These are phyloP conservation scores for Mycena epipterygia DNA, from an alignment of 768 basidiomycete genomes.

Conservation along the genomic window DNA sequence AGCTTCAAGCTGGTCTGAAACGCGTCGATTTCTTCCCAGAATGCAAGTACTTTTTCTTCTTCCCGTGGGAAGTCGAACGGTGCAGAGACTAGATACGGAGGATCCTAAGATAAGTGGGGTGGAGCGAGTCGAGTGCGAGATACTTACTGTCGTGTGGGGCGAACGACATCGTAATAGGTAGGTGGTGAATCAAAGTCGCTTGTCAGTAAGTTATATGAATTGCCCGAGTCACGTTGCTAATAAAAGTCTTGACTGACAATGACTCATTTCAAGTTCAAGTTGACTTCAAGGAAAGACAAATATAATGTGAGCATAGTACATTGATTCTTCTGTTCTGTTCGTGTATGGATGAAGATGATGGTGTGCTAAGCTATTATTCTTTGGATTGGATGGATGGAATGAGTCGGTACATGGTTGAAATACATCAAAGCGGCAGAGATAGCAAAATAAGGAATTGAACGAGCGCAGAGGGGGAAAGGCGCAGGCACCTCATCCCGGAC, in stretches of 20 bases:
- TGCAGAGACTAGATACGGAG: constrained; percentile 67
- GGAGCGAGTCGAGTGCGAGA: constrained; percentile 16
- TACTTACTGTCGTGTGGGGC: constrained; percentile 79
- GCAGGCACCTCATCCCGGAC: not conserved
- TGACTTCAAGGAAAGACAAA: not conserved
- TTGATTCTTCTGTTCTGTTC: constrained; percentile 21
- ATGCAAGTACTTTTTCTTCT: constrained; percentile 90
- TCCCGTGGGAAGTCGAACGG: constrained; percentile 89
- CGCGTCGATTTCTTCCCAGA: constrained; percentile 97
- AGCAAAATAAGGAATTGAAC: constrained; percentile 29
- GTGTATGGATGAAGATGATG: constrained; percentile 26
- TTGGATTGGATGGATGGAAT: constrained; percentile 19
- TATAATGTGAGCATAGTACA: constrained; percentile 17
- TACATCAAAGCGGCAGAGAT: constrained; percentile 34
- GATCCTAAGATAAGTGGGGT: constrained; percentile 30
- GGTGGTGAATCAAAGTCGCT: constrained; percentile 15
- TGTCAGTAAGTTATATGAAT: constrained; percentile 8
- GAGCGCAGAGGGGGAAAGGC: no score
- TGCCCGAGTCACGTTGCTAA: constrained; percentile 15
- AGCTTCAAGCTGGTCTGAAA: constrained; percentile 95
- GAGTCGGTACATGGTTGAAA: constrained; percentile 25
- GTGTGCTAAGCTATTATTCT: constrained; percentile 30
- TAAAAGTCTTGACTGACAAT: not conserved
- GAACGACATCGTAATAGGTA: constrained; percentile 67
- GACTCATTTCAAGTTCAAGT: not conserved